phyloP scores from a whole-genome alignment of 108 stramenopile genomes.

The Discostella pseudostelligera region DNA sequence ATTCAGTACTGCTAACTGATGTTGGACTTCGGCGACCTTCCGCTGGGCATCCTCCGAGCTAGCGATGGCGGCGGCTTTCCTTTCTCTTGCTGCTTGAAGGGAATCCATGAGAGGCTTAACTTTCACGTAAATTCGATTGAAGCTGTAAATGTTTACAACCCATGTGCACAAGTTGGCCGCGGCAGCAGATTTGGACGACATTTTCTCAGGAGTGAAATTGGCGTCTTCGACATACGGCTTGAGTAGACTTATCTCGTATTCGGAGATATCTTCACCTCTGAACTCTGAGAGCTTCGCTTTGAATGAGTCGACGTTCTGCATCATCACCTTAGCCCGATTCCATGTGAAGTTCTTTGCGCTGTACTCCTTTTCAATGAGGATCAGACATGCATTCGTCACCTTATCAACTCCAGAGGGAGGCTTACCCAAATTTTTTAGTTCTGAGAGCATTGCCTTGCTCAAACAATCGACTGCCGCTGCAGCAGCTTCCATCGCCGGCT shows the following conservation, averaged over 20 bases:
- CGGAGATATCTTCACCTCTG: conserved; percentile 72
- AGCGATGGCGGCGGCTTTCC: conserved; percentile 70
- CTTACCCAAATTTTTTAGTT: conserved; percentile 79
- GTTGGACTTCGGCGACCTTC: conserved; percentile 59
- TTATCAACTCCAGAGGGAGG: conserved; percentile 80
- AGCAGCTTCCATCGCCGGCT: conserved; percentile 91
- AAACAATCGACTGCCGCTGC: conserved; percentile 83
- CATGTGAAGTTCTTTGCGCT: conserved; percentile 72
- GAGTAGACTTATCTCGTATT: conserved; percentile 61
- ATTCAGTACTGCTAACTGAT: conserved; percentile 47
- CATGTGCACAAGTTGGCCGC: conserved; percentile 88
- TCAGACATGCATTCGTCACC: conserved; percentile 83
- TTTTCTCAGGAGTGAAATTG: conserved; percentile 73
- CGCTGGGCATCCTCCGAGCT: conserved; percentile 70
- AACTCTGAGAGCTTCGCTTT: conserved; percentile 70
- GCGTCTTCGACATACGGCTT: conserved; percentile 58
- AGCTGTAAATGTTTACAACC: conserved; percentile 85
- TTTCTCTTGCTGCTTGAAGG: conserved; percentile 70
- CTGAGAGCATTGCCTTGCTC: conserved; percentile 82
- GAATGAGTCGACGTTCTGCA: conserved; percentile 85
- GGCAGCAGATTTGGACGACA: conserved; percentile 84
- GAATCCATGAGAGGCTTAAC: conserved; percentile 91
- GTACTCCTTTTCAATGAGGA: conserved; percentile 86
- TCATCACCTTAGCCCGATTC: conserved; percentile 90
- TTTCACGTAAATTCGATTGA: conserved; percentile 91